These are phyloP conservation scores for Penicillium sp. DNA, from an alignment of 2,329 filamentous ascomycete species.

Conservation along the genomic window DNA sequence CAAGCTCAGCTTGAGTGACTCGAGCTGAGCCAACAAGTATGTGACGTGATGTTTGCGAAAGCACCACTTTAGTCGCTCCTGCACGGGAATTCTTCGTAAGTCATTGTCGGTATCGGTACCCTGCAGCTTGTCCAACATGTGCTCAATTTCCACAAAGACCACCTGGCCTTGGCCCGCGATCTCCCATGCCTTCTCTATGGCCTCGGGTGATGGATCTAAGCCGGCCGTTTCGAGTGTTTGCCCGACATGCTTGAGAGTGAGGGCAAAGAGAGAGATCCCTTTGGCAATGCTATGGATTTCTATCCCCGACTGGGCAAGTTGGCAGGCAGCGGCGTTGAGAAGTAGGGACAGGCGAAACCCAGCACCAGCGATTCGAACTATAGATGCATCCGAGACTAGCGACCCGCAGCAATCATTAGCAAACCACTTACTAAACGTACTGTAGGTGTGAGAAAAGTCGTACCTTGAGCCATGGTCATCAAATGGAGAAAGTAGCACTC, in stretches of 20 bases:
- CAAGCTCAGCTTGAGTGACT: constrained; percentile 39
- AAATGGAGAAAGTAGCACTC: neutral
- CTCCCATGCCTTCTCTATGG: constrained; percentile 33
- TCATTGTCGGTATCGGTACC: constrained; percentile 22
- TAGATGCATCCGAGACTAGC: constrained; percentile 17
- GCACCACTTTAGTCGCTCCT: constrained; percentile 38
- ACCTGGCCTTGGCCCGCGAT: constrained; percentile 37
- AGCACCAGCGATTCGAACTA: constrained; percentile 23
- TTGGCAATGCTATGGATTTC: constrained; percentile 42
- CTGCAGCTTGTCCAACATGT: constrained; percentile 37
- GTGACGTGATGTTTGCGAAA: constrained; percentile 41
- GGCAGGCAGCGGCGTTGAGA: constrained; percentile 40
- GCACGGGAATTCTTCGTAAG: constrained; percentile 24
- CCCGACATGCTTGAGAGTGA: constrained; percentile 37
- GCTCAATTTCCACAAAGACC: constrained; percentile 40
- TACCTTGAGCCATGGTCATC: constrained; percentile 18
- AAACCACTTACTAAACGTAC: neutral
- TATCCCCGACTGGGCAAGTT: constrained; percentile 35
- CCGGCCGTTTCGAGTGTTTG: constrained; percentile 29
- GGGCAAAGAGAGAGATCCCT: constrained; percentile 37
- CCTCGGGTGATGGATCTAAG: constrained; percentile 30
- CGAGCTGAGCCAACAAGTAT: constrained; percentile 40
- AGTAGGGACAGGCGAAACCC: constrained; percentile 40
- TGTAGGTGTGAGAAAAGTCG: neutral
- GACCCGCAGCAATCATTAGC: constrained; percentile 3